Evolutionary conservation across 1,139 yeast genomes (phyloP).

Genomic region (Barnettozyma hawaiiensis): DNA sequence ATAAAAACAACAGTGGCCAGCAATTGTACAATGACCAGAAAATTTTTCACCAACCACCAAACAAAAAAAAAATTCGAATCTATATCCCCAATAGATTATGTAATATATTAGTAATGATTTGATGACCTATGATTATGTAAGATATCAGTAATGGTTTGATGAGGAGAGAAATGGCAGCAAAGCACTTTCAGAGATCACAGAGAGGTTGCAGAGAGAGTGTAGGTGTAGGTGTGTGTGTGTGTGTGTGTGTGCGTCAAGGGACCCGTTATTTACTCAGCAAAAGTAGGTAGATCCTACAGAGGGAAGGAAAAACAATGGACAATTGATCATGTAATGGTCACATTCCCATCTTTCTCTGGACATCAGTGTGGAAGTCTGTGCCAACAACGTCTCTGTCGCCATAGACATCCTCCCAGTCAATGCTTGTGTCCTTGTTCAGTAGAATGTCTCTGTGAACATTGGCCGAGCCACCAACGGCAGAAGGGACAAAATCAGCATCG

Average conservation of each 20-base stretch:
- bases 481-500: constrained; percentile 73
- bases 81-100: neutral
- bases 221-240: too few species aligned
- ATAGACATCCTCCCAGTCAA: constrained; percentile 95
- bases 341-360: constrained; percentile 45
- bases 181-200: too few species aligned
- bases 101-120: too few species aligned
- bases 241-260: too few species aligned
- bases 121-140: neutral
- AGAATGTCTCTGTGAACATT: constrained; percentile 72
- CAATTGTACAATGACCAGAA: neutral
- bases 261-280: too few species aligned
- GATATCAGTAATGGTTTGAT: neutral
- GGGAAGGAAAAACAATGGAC: too few species aligned
- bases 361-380: constrained; percentile 59
- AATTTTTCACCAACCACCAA: neutral
- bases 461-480: constrained; percentile 47
- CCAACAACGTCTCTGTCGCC: constrained; percentile 29
- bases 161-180: too few species aligned
- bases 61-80: too few species aligned
- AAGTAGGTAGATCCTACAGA: too few species aligned
- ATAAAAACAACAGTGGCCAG: neutral
- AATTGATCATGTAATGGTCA: constrained; percentile 1
- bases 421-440: constrained; percentile 61
- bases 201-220: too few species aligned